Base-by-base conservation (phyloP, 495 filamentous ascomycete species). In the Margaritispora aquatica region DNA sequence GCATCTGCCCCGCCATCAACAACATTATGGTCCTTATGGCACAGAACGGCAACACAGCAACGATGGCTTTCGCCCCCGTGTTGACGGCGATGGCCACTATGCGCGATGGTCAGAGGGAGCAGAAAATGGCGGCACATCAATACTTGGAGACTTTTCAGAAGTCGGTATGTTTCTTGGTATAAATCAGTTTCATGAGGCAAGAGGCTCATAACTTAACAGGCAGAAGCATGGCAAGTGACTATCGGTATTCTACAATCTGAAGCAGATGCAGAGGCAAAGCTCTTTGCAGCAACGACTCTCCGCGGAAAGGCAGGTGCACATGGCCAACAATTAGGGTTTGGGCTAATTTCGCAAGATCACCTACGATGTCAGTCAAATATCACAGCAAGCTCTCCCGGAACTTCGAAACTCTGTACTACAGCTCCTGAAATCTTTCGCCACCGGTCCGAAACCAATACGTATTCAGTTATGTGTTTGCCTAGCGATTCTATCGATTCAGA, bases 81-180 rank as follows among this genome's bases (percentile, higher is more conserved):
- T 80, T 97, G 64, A 82, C 83, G 64, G 95, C 95, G 59, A 82
- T 97, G 75, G 78, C 84, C 69, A 95, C 91, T 58, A 95, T 99
- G 90, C 87, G 89, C 72, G 90, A 88, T 75, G 87, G 85, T 61
- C 83, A 92, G 66, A 80, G 85, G 68, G 75, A 84, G 31, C 87
- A 93, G 72, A 99, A 97, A 75, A 84, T 87, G 70, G 84, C 87
- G 68, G 94, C 94, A 36, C 88, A 94, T 70, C 84, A 92, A 65
- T 97, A 85, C 72, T 81, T 99, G 53, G 90, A 94, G 75, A 85
- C 85, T 59, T 99, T 97, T 77, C 94, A 99, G 84, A 99, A 97
- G 82, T 96, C 94, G 68, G 93, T 96, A 73, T 60, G 91, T 83
- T 22, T n/a, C 17, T 26, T 19, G 15, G 20, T 52, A 29, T 13